phyloP scores from a whole-genome alignment of 2,329 filamentous ascomycete genomes.

The Pestalotiopsis sp. region DNA sequence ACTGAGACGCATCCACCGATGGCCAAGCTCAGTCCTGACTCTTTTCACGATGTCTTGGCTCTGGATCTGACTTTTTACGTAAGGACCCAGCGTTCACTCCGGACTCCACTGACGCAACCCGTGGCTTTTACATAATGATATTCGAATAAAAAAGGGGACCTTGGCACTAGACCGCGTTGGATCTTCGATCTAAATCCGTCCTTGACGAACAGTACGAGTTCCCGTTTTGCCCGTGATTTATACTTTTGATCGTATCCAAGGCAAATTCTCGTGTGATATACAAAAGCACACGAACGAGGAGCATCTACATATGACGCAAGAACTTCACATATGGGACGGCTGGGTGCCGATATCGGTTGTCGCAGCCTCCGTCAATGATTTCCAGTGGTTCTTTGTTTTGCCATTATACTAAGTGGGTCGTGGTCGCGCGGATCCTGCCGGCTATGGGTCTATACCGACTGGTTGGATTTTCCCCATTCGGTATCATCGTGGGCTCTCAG shows the following conservation, averaged over 20 bases:
- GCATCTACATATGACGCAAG: not conserved
- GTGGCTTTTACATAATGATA: not conserved
- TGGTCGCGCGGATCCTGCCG: not conserved
- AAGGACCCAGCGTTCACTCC: not conserved
- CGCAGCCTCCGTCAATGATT: not conserved
- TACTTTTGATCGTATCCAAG: not conserved
- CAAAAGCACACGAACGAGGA: not conserved
- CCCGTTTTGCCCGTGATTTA: not conserved
- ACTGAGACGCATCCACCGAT: not conserved
- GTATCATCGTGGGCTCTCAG: not conserved
- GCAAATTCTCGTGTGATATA: not conserved
- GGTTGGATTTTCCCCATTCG: not conserved
- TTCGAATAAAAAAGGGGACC: not conserved
- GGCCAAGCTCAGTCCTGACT: not conserved
- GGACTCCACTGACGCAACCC: not conserved
- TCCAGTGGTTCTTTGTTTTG: not conserved
- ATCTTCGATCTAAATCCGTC: not conserved
- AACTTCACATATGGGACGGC: not conserved
- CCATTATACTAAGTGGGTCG: slow-evolving; percentile 1
- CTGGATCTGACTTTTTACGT: not conserved
- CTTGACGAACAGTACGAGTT: not conserved
- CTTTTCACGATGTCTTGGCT: not conserved
- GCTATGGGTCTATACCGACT: not conserved
- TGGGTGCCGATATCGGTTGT: not conserved
- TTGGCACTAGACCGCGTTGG: not conserved